Evolutionary conservation across 768 basidiomycete species (phyloP).

Genomic region (Panaeolus cyanescens): DNA sequence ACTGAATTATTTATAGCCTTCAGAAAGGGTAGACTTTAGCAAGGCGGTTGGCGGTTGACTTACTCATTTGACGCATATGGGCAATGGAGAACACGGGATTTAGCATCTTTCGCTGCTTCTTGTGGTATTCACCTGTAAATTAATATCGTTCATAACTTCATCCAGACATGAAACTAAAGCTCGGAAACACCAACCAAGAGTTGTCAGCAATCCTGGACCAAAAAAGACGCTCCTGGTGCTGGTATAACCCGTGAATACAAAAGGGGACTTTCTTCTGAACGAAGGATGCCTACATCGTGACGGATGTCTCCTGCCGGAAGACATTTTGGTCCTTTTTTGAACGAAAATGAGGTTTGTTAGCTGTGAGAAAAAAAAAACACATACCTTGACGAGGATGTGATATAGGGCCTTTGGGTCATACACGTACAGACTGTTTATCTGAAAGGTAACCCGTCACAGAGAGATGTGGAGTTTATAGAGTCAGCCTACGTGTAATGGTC

Average conservation of each 20-base stretch:
- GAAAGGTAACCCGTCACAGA: background rate
- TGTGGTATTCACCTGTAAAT: conserved; percentile 28
- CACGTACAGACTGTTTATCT: conserved; percentile 31
- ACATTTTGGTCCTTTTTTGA: conserved; percentile 5
- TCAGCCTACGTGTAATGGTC: background rate
- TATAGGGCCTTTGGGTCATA: conserved; percentile 39
- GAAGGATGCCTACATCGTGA: background rate
- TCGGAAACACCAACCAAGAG: background rate
- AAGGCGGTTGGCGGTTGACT: background rate
- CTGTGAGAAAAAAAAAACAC: conserved; percentile 18
- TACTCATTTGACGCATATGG: conserved; percentile 32
- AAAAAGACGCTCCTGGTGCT: background rate
- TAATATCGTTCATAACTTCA: background rate
- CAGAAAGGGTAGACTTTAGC: too few species aligned
- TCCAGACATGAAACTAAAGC: background rate
- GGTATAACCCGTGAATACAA: background rate
- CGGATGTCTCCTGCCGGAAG: background rate
- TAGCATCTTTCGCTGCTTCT: conserved; percentile 35
- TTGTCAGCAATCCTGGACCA: conserved; percentile 2
- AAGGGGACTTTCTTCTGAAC: conserved; percentile 12
- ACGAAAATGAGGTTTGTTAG: background rate
- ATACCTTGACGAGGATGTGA: conserved; percentile 36
- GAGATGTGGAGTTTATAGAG: background rate
- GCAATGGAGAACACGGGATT: conserved; percentile 36
- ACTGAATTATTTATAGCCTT: too few species aligned